phyloP scores from a whole-genome alignment of 2,329 filamentous ascomycete genomes.

The Ophiobolus disseminans region DNA sequence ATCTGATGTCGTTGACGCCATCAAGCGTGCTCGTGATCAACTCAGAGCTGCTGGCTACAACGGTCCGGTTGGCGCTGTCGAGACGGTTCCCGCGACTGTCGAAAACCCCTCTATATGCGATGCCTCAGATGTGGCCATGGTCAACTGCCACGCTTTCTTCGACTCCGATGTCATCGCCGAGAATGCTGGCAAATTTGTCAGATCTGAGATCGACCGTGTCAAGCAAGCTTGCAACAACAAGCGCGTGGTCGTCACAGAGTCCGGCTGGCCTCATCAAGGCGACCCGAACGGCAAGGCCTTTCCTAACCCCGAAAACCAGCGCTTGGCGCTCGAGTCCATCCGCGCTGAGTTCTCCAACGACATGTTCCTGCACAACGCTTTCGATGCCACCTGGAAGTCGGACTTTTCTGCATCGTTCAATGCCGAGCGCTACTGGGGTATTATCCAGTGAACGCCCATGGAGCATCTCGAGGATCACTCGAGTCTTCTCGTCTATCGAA shows the following conservation, averaged over 20 bases:
- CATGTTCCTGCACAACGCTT: constrained; percentile 78
- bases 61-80: constrained; percentile 79
- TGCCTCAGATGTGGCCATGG: constrained; percentile 77
- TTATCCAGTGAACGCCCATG: constrained; percentile 23
- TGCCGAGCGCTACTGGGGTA: constrained; percentile 79
- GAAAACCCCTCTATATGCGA: constrained; percentile 73
- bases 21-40: constrained; percentile 63
- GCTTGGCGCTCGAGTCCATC: constrained; percentile 69
- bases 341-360: constrained; percentile 64
- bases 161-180: constrained; percentile 67
- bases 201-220: constrained; percentile 60
- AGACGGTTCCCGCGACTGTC: constrained; percentile 75
- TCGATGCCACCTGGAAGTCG: constrained; percentile 81
- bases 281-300: constrained; percentile 70
- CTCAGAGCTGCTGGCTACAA: constrained; percentile 70
- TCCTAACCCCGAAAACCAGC: constrained; percentile 71
- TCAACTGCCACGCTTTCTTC: constrained; percentile 87
- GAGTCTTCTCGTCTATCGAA: constrained; percentile 1
- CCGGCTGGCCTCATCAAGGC: constrained; percentile 81
- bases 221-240: constrained; percentile 60
- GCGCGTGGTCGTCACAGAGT: constrained; percentile 77
- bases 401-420: constrained; percentile 68
- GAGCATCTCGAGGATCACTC: background rate
- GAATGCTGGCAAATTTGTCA: constrained; percentile 72
- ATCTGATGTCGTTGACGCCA: constrained; percentile 63